Percentiles rank a stretch among this genome's conserved stretches.
These are phyloP conservation scores for Fragosphaeria purpurea DNA, from an alignment of 2,329 filamentous ascomycete species.

Conservation along the genomic window DNA sequence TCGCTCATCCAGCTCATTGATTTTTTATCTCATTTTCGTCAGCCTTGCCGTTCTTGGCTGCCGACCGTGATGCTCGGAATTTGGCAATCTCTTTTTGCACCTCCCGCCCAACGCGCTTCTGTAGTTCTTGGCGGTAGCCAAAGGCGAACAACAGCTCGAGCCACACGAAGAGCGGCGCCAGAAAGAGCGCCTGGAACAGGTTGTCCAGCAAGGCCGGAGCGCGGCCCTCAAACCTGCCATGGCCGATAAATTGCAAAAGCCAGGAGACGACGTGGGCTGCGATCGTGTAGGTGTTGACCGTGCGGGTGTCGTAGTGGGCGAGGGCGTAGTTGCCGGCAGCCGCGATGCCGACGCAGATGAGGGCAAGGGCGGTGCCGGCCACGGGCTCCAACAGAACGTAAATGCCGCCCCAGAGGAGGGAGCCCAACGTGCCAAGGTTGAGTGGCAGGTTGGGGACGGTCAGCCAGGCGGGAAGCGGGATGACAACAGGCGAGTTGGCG, in stretches of 20 bases:
- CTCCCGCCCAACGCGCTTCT: conserved; percentile 65
- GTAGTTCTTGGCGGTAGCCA: conserved; percentile 82
- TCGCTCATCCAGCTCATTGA: no score
- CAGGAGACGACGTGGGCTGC: conserved; percentile 58
- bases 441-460: conserved; percentile 57
- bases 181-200: conserved; percentile 78
- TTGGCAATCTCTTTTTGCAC: conserved; percentile 70
- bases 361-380: conserved; percentile 67
- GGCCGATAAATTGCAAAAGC: conserved; percentile 85
- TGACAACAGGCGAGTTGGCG: conserved; percentile 52
- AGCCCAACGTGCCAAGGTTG: conserved; percentile 55
- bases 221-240: conserved; percentile 78
- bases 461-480: conserved; percentile 56
- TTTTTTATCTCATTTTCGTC: background rate
- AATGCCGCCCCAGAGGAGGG: conserved; percentile 61
- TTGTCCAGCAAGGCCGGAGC: conserved; percentile 88
- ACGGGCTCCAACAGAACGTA: conserved; percentile 93
- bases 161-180: conserved; percentile 96
- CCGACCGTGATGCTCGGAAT: conserved; percentile 38
- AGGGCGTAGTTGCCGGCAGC: conserved; percentile 69
- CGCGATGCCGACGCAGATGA: conserved; percentile 65
- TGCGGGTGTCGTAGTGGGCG: conserved; percentile 40
- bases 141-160: conserved; percentile 84
- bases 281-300: conserved; percentile 50
- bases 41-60: conserved; percentile 40